Conservation (phyloP, 2,329 filamentous ascomycete species). For the Aspergillus tanneri region DNA sequence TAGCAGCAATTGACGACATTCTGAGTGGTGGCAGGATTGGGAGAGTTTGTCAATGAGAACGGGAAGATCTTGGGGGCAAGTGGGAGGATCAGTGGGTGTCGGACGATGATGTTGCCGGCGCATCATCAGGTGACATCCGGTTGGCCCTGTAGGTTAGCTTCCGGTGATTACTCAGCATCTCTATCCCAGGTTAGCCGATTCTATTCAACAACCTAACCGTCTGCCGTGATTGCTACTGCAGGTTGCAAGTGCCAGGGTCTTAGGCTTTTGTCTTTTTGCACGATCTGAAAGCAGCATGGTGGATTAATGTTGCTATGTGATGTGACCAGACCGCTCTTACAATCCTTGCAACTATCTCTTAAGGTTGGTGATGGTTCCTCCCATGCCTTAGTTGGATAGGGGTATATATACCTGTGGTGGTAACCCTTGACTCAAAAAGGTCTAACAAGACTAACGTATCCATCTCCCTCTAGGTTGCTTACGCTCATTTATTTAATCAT, state of each 20-base stretch:
- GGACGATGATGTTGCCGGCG: conserved; percentile 36
- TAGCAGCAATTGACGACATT: conserved; percentile 46
- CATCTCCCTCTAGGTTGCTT: conserved; percentile 14
- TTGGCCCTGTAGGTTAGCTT: conserved; percentile 18
- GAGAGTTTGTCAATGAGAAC: conserved; percentile 17
- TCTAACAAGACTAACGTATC: conserved; percentile 10
- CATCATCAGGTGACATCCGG: conserved; percentile 30
- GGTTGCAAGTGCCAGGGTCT: background rate
- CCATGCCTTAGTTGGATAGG: background rate
- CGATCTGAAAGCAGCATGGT: conserved; percentile 1
- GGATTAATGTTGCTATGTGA: background rate
- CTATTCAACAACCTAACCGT: background rate
- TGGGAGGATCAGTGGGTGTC: conserved; percentile 31
- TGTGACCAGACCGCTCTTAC: background rate
- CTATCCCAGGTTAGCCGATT: background rate
- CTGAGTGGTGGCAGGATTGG: conserved; percentile 22
- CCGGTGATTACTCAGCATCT: conserved; percentile 19
- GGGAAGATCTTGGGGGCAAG: conserved; percentile 22
- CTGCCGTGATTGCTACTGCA: background rate
- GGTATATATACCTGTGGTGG: background rate
- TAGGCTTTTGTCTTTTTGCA: background rate
- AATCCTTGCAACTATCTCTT: conserved; percentile 8
- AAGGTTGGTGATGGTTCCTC: conserved; percentile 14
- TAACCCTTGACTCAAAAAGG: conserved; percentile 1
- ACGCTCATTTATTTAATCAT: conserved; percentile 19